A percentile compares a stretch with the other conserved stretches of the same genome.
Evolutionary conservation across 257 asterid species (phyloP).

Genomic region (Dorcoceras hygrometricum): DNA sequence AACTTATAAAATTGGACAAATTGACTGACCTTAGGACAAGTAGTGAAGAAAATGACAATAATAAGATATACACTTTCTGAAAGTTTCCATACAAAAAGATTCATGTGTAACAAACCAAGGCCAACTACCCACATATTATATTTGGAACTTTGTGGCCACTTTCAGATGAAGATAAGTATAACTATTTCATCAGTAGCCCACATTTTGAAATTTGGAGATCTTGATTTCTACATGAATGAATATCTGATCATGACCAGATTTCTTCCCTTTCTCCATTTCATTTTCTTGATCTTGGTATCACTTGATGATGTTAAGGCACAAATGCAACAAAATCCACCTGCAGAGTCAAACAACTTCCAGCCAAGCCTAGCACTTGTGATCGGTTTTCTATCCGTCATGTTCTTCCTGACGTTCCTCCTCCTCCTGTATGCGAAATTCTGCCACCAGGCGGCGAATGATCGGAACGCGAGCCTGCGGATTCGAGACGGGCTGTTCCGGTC

Average conservation of each 20-base stretch:
- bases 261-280: slow-evolving; percentile 21
- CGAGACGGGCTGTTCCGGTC: slow-evolving; percentile 45
- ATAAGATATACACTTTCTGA: slow-evolving; percentile 14
- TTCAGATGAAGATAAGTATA: slow-evolving; percentile 30
- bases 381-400: slow-evolving; percentile 63
- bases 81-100: slow-evolving; percentile 24
- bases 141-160: slow-evolving; percentile 16
- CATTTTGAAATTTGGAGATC: not conserved
- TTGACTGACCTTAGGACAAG: slow-evolving; percentile 12
- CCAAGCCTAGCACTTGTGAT: slow-evolving; percentile 81
- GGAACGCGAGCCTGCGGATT: slow-evolving; percentile 25
- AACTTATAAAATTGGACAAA: not conserved
- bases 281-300: slow-evolving; percentile 24
- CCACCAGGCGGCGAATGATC: slow-evolving; percentile 35
- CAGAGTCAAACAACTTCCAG: slow-evolving; percentile 41
- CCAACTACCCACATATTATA: slow-evolving; percentile 29
- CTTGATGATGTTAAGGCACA: slow-evolving; percentile 32
- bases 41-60: slow-evolving; percentile 21
- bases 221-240: slow-evolving; percentile 21
- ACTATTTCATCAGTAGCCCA: not conserved
- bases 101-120: slow-evolving; percentile 26
- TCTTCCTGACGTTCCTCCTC: slow-evolving; percentile 59
- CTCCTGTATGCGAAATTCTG: slow-evolving; percentile 85
- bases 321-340: slow-evolving; percentile 15
- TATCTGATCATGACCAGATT: not conserved